Evolutionary conservation across 345 rosid species (phyloP), one percentile per base, ranked within the genome.

Genomic region (Crucihimalaya himalaica): DNA sequence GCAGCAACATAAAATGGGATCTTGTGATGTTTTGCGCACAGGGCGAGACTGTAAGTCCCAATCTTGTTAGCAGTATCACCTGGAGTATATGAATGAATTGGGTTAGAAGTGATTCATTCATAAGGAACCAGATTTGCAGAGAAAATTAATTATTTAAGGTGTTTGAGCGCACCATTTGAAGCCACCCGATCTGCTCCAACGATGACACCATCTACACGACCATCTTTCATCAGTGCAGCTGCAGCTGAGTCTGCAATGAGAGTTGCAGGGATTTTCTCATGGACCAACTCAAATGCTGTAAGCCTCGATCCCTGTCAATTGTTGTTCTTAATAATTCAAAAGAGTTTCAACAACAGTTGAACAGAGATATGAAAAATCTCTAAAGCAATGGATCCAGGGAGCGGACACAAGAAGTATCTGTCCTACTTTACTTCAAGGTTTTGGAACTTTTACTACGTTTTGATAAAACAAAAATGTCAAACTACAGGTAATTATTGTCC

Each of bases 31-130:
- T 46, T 83, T 18, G 98, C 96, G 69, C 92, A 86, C 39, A 94
- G 40, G 58, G 97, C 97, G 9, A 94, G 95, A 85, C 88, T 88
- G 86, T 91, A 94, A 53, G 98, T 94, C 78, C 98, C 98, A 25
- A 94, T 91, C 86, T 94, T 91, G 84, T 94, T 91, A 47, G 96
- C 98, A n/a, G 96, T 91, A 58, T 91, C 97, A 21, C 98, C 98
- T 93, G 81, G 12, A 77, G 65, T 51, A 50, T 50, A 9, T 31
- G 11, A 45, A 57, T 59, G 19, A 60, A 23, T 42, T 23, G 66
- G 55, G 65, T 53, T 31, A 56, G 20, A 53, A 40, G 27, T 29
- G 29, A 23, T 48, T 66, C 50, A 27, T 35, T 19, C 47, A 35
- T 15, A 31, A 31, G 27, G 56, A 54, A 61, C 47, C 34, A 67